Percentiles rank a stretch among this genome's conserved stretches.
These are phyloP conservation scores for Macrocybe sp. DNA, from an alignment of 1,284 basidiomycete species.

Conservation along the genomic window DNA sequence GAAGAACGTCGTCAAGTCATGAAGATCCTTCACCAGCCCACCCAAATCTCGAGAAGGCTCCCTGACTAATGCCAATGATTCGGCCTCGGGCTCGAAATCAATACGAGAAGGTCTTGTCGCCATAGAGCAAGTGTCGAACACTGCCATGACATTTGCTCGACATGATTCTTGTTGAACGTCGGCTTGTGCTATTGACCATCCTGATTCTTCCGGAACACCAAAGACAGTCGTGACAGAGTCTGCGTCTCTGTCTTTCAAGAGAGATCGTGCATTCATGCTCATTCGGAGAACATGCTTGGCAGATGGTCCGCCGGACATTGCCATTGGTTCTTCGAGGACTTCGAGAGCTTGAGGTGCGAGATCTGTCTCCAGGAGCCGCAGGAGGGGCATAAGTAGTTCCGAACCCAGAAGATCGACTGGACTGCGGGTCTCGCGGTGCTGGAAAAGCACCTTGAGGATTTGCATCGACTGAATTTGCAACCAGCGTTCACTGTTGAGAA, in stretches of 20 bases:
- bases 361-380: constrained; percentile 83
- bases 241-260: constrained; percentile 32
- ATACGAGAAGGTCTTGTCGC: constrained; percentile 71
- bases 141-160: constrained; percentile 73
- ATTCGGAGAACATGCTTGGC: constrained; percentile 84
- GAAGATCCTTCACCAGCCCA: constrained; percentile 81
- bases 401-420: constrained; percentile 74
- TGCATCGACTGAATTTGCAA: constrained; percentile 81
- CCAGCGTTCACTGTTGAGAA: constrained; percentile 83
- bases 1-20: constrained; percentile 85
- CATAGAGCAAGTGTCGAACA: constrained; percentile 80
- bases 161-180: constrained; percentile 60
- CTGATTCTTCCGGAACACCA: constrained; percentile 75
- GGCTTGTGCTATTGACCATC: constrained; percentile 79
- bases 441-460: constrained; percentile 85
- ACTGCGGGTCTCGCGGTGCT: constrained; percentile 76
- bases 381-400: constrained; percentile 86
- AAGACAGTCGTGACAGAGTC: constrained; percentile 70
- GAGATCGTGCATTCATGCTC: constrained; percentile 66
- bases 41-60: constrained; percentile 68
- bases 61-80: constrained; percentile 33
- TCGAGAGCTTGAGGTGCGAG: constrained; percentile 84
- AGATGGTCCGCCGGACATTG: constrained; percentile 64
- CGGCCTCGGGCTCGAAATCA: constrained; percentile 58
- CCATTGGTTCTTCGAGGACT: constrained; percentile 86